Evolutionary conservation across 306 rosid species (phyloP), one percentile per base, ranked within the genome.

Genomic region (Trifolium fragiferum): DNA sequence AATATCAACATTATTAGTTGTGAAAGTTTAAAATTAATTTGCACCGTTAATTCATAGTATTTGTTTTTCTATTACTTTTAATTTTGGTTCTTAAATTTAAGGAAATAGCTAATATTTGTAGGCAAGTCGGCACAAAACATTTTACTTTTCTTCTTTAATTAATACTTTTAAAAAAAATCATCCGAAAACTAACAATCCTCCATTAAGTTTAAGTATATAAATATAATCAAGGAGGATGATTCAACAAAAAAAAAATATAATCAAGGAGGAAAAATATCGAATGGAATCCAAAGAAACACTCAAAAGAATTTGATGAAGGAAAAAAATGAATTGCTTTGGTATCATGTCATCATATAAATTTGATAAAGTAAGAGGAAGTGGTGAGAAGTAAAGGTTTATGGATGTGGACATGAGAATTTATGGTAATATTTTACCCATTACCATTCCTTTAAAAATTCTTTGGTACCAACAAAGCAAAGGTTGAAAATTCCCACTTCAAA

Each of bases 401-500:
- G 44, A 72, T 80, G 76, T 41, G 66, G 72, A 13, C 19, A 43
- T 68, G 50, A 70, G 58, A 71, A 60, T 43, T 19, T 40, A 55
- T n/a, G n/a, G n/a, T 25, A 25, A 25, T 25, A 25, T 25, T 25
- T 25, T 0, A n/a, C n/a, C 14, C 25, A 38, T 65, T 72, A 49
- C 68, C 60, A 32, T 68, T 21, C 20, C 20, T 49, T 75, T 47
- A 44, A 30, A 54, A 62, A 82, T 80, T 80, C 84, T 89, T 82
- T 78, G 92, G 86, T 90, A 67, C 67, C 70, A 73, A 65, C 87
- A 79, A 88, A 90, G 92, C 86, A 85, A 90, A 88, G 89, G 50
- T 61, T 21, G 50, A 9, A 59, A 78, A 78, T 62, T 79, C 71
- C 53, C 81, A 66, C 74, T 41, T 66, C 30, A 75, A 77, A 72